These are phyloP conservation scores for Prunella vulgaris DNA, from an alignment of 257 asterid genomes.

Conservation along the genomic window DNA sequence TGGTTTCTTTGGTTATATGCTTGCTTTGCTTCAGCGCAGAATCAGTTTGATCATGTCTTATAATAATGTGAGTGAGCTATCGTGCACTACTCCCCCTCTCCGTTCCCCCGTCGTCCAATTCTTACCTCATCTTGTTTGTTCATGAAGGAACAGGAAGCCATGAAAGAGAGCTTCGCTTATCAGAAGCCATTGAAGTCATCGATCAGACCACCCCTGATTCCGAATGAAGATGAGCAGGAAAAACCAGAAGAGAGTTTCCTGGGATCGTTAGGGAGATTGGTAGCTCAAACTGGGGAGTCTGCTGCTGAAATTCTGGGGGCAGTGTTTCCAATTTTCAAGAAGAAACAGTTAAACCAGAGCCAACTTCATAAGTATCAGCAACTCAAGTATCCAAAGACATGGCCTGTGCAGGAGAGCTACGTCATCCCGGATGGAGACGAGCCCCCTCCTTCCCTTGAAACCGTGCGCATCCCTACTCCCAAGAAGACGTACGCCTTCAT, in stretches of 20 bases:
- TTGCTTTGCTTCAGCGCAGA: slow-evolving; percentile 78
- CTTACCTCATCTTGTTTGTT: slow-evolving; percentile 14
- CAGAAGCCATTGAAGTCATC: slow-evolving; percentile 57
- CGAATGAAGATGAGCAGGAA: slow-evolving; percentile 65
- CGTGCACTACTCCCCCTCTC: neutral
- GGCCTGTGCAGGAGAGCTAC: slow-evolving; percentile 88
- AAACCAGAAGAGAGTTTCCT: slow-evolving; percentile 70
- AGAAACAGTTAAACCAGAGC: slow-evolving; percentile 25
- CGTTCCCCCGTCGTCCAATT: neutral
- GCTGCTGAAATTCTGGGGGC: slow-evolving; percentile 61
- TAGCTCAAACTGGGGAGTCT: slow-evolving; percentile 62
- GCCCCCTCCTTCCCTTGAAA: slow-evolving; percentile 79
- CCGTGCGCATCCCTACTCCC: slow-evolving; percentile 71
- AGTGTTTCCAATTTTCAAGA: slow-evolving; percentile 59
- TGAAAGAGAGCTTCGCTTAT: slow-evolving; percentile 31
- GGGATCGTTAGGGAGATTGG: slow-evolving; percentile 54
- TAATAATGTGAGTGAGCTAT: neutral
- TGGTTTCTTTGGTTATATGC: slow-evolving; percentile 92
- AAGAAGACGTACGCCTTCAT: slow-evolving; percentile 87
- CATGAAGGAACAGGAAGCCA: slow-evolving; percentile 39
- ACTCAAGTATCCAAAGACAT: slow-evolving; percentile 34
- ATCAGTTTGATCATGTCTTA: slow-evolving; percentile 43
- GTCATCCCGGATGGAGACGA: slow-evolving; percentile 72
- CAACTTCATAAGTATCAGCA: slow-evolving; percentile 41
- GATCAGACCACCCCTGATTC: slow-evolving; percentile 61